A percentile compares a stretch with the other conserved stretches of the same genome.
Evolutionary conservation across 495 filamentous ascomycete genomes (phyloP).

Genomic region (Echria macrotheca): DNA sequence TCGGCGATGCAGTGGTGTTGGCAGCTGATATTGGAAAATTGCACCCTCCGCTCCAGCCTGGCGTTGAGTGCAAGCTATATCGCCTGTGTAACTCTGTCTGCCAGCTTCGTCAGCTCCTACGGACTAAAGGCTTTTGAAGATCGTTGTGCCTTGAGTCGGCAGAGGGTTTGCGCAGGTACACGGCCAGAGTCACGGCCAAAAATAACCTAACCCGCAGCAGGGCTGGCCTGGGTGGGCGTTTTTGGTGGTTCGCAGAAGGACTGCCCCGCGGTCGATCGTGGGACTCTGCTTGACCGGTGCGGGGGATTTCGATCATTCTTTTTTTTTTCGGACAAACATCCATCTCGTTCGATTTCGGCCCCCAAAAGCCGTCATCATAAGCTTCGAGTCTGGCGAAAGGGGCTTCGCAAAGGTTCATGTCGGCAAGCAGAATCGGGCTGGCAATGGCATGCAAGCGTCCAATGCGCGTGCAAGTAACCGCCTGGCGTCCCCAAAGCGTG

Average conservation of each 20-base stretch:
- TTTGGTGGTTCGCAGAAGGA: neutral
- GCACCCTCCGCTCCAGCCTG: too few species aligned
- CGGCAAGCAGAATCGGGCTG: neutral
- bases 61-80: too few species aligned
- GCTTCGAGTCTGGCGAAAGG: neutral
- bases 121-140: too few species aligned
- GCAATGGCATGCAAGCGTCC: slow-evolving; percentile 12
- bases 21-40: too few species aligned
- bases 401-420: neutral
- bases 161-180: slow-evolving; percentile 6
- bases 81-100: too few species aligned
- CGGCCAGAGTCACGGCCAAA: neutral
- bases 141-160: neutral
- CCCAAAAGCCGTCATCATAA: neutral
- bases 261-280: slow-evolving; percentile 1
- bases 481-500: slow-evolving; percentile 9
- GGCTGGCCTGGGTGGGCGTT: neutral
- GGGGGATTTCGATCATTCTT: too few species aligned
- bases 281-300: neutral
- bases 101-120: too few species aligned
- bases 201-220: neutral
- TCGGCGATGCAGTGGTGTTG: too few species aligned
- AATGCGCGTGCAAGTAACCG: slow-evolving; percentile 17
- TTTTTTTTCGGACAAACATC: neutral
- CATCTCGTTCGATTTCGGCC: neutral